Evolutionary conservation across 1,284 basidiomycete species (phyloP), one percentile per base, ranked within the genome.

Genomic region (Ustilago esculenta): DNA sequence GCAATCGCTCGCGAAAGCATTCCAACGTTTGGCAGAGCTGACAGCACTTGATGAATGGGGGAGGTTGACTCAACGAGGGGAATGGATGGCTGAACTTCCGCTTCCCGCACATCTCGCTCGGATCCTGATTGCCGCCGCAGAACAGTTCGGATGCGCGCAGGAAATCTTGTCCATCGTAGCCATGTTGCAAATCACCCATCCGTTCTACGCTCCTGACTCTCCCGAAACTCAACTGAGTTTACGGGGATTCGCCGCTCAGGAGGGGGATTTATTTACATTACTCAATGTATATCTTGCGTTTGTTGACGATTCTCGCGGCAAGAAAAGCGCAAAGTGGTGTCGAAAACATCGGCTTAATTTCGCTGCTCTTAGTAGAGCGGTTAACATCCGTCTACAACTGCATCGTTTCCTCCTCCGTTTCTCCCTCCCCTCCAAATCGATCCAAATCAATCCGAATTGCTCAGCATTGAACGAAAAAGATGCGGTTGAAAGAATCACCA

Each of bases 271-370:
- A 80, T 84, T 97, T 5, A 97, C 94, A 2, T 84, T 94, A 5
- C 82, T 97, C 21, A 98, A 97, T 82, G 92, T 92, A 4, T 98
- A 93, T 84, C 95, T 96, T 74, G 92, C 92, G 0, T 99, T 98
- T 82, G 86, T 87, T 20, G 87, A 78, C 44, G 50, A 6, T 12
- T 29, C 27, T 29, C 27, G 90, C 73, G 95, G 94, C 0, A 87
- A 86, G 27, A 90, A 90, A 2, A 85, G 85, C 87, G 89, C 90
- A 1, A 87, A 88, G 8, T 98, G 95, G 94, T 96, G 93, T 81
- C 91, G 91, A 70, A 85, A 87, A n/a, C 94, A 97, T 80, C 88
- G 92, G 0, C 84, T 99, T 5, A 96, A 94, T 48, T 94, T 94
- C 82, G 88, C 92, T 65, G 92, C 92, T 1, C 87, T 99, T 83